Base-by-base conservation (phyloP, 768 basidiomycete genomes). In the Leccinum fibrillosum region DNA sequence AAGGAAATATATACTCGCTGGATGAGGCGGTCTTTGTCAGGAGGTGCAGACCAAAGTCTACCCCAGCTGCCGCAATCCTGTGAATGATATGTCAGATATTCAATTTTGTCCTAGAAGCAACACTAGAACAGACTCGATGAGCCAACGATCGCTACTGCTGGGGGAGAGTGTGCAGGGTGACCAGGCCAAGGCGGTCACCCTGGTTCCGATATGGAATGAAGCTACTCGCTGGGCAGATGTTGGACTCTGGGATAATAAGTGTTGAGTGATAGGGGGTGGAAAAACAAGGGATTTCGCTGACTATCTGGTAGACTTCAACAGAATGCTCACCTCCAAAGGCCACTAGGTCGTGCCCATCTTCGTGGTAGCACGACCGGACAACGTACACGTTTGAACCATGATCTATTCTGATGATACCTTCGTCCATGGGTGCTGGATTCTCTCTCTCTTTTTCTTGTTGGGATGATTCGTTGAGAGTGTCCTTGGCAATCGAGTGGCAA, bases 141-240 rank as follows among this genome's bases (percentile, higher is more conserved):
- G 68, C 91, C 91, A 93, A 37, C 80, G 74, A 55, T 86, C 85
- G 54, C 80, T 80, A 19, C 74, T 73, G 13, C 84, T 81, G 3
- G 90, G 88, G 5, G 91, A 92, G 6, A 83, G 74, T 7, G 88
- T 77, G 12, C 78, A 75, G 42, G 89, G 79, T 2, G 91, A 92
- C 86, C 89, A 93, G 3, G 91, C 89, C 13, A 93, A 70, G 5
- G 92, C 82, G 3, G 88, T 90, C 45, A 89, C 78, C 52, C 83
- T 79, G 10, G 80, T 77, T 19, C 91, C 90, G 45, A 92, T 73
- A 72, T 89, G 81, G 65, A 92, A 92, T 19, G 84, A 84, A 47
- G 89, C 89, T 64, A 93, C 64, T 35, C 74, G 75, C 57, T 75
- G 76, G 65, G 73, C 80, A 17, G 77, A 73, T 0, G 79, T 70